phyloP scores from a whole-genome alignment of 768 basidiomycete species.

The Mycena floridula region DNA sequence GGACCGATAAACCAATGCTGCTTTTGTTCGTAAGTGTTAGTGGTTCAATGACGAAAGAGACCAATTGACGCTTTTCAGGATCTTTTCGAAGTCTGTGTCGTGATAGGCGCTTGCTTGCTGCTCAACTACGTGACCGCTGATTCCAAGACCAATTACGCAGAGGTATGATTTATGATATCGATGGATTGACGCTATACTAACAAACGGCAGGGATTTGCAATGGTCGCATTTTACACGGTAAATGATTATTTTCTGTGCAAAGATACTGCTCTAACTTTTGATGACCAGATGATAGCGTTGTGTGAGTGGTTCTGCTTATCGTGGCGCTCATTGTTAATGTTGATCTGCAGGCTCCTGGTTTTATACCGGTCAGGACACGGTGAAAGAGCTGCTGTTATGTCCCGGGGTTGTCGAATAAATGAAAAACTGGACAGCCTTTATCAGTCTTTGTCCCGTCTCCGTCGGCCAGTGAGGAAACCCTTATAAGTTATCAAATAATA shows the following conservation, averaged over 20 bases:
- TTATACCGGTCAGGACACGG: neutral
- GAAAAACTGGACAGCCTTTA: too few species aligned
- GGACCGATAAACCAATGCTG: conserved; percentile 50
- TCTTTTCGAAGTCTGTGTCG: conserved; percentile 58
- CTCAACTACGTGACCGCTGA: conserved; percentile 80
- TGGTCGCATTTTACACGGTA: conserved; percentile 64
- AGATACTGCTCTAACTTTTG: too few species aligned
- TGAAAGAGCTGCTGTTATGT: neutral
- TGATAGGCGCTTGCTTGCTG: conserved; percentile 65
- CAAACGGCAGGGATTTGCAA: conserved; percentile 56
- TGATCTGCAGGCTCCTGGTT: neutral
- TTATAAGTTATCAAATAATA: too few species aligned
- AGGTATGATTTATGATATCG: too few species aligned
- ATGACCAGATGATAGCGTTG: conserved; percentile 52
- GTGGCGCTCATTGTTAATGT: neutral
- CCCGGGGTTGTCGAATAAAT: too few species aligned
- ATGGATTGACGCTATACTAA: too few species aligned
- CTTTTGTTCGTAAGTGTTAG: conserved; percentile 52
- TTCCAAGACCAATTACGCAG: conserved; percentile 75
- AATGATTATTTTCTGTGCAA: too few species aligned
- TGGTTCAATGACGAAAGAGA: neutral
- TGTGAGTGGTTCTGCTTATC: neutral
- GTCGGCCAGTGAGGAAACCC: too few species aligned
- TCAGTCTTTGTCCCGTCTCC: too few species aligned
- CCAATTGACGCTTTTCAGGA: conserved; percentile 29